Evolutionary conservation across 2,329 filamentous ascomycete species (phyloP).

Genomic region (Alternaria consortialis): DNA sequence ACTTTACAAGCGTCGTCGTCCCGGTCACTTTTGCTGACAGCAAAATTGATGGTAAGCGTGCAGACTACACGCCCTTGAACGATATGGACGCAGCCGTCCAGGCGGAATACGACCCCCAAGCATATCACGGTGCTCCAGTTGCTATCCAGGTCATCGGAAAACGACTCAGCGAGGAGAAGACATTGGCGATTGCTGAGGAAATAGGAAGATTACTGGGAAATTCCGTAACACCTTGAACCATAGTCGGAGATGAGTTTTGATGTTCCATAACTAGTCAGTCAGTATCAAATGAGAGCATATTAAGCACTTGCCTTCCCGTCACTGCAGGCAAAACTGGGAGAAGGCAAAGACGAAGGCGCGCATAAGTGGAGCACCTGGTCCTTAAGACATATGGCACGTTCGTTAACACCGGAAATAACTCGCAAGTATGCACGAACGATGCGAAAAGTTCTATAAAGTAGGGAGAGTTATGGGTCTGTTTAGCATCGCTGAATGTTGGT

Average conservation of each 20-base stretch:
- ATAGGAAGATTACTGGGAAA: conserved; percentile 11
- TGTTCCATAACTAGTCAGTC: background rate
- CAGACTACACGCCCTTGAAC: conserved; percentile 23
- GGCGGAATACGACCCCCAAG: conserved; percentile 16
- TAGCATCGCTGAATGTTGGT: background rate
- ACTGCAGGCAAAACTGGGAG: background rate
- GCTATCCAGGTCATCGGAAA: conserved; percentile 19
- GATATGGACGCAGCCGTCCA: conserved; percentile 22
- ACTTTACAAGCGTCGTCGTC: conserved; percentile 27
- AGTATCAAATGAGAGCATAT: background rate
- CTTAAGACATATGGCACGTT: background rate
- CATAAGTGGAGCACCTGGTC: no score
- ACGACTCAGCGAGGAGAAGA: conserved; percentile 19
- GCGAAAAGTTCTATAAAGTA: background rate
- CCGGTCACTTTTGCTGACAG: conserved; percentile 32
- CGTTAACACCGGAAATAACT: background rate
- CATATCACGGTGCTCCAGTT: conserved; percentile 19
- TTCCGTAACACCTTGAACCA: background rate
- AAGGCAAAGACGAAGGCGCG: no score
- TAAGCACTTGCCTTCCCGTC: background rate
- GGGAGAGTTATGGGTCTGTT: background rate
- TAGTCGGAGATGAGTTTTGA: background rate
- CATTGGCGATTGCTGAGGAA: conserved; percentile 15
- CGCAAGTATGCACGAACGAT: background rate
- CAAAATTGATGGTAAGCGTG: conserved; percentile 18